Evolutionary conservation across 257 asterid genomes (phyloP), one percentile per base, ranked within the genome.

Genomic region (Eustoma russellianum): DNA sequence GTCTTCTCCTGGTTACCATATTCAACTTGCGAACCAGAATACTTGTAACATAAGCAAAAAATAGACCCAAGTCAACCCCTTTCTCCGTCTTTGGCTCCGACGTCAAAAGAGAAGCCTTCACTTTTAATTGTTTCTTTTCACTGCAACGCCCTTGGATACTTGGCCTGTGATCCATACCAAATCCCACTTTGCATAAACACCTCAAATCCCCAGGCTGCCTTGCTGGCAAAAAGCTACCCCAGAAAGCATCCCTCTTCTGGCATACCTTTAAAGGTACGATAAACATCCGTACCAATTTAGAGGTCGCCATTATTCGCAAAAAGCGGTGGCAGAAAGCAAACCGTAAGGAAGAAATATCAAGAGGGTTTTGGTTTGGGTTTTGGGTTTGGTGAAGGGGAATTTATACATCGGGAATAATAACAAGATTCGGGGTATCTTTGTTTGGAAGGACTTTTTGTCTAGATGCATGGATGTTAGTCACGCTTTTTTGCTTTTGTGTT

Each of bases 391-490:
- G 13, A 13, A 16, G 10, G 10, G 30, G 63, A 48, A 33, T 71
- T 55, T 57, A 70, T 73, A 58, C 15, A 56, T 60, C 15, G 52
- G 63, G 41, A 17, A 40, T 1, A 57, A 3, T 47, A 10, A 68
- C 88, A 86, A 86, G 92, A 70, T 83, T 83, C 88, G 69, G 30
- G 70, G 91, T 34, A 86, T 83, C 65, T 80, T 61, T 54, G 68
- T 33, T 49, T 24, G 30, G 30, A 24, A 60, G 28, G 12, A 7
- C 69, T 76, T 79, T 74, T 77, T 15, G 30, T 24, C 30, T 24
- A 24, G 30, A 24, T 24, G 30, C 30, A 24, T 24, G 3, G 30
- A 24, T 24, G 3, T 44, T 60, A 45, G 41, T 33, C 14, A 9
- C 8, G 24, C 34, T 30, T 9, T 9, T 66, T 35, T 65, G 16